Conservation (phyloP, 1,139 yeast genomes). For the Taphrina sp. region DNA sequence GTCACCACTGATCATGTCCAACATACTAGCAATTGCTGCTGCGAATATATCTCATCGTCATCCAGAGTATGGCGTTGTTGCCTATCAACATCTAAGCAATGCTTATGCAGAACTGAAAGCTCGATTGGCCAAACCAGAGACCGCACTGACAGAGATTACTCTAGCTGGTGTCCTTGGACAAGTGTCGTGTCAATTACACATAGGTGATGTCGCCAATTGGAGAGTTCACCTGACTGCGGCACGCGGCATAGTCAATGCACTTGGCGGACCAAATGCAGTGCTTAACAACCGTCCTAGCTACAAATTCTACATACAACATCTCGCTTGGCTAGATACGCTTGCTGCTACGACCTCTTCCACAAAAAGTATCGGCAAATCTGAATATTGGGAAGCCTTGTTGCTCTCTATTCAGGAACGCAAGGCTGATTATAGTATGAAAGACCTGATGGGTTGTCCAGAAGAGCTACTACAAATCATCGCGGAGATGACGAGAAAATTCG, state of each 20-base stretch:
- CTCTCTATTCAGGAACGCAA: conserved; percentile 3
- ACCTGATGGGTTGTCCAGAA: conserved; percentile 28
- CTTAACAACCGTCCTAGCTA: conserved; percentile 4
- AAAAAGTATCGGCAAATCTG: conserved; percentile 17
- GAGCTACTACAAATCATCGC: conserved; percentile 16
- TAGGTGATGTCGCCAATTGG: conserved; percentile 25
- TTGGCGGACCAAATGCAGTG: conserved; percentile 25
- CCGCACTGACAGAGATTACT: conserved; percentile 18
- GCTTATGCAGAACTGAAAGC: conserved; percentile 16
- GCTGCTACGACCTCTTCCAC: conserved; percentile 25
- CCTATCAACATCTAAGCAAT: conserved; percentile 20
- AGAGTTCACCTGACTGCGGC: conserved; percentile 26
- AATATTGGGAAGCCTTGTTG: conserved; percentile 22
- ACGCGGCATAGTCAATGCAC: conserved; percentile 23
- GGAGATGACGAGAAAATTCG: conserved; percentile 28
- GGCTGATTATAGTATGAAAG: conserved; percentile 20
- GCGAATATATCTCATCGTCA: conserved; percentile 17
- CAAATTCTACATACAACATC: conserved; percentile 25
- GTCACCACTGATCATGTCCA: conserved; percentile 29
- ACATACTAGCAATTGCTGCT: conserved; percentile 22
- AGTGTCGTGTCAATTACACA: conserved; percentile 23
- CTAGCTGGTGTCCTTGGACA: conserved; percentile 29
- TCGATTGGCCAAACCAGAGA: conserved; percentile 9
- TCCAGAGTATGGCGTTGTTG: conserved; percentile 11
- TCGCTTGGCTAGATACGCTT: conserved; percentile 26